These are phyloP conservation scores for Chaetoceros muelleri DNA, from an alignment of 108 stramenopile genomes.

Conservation along the genomic window DNA sequence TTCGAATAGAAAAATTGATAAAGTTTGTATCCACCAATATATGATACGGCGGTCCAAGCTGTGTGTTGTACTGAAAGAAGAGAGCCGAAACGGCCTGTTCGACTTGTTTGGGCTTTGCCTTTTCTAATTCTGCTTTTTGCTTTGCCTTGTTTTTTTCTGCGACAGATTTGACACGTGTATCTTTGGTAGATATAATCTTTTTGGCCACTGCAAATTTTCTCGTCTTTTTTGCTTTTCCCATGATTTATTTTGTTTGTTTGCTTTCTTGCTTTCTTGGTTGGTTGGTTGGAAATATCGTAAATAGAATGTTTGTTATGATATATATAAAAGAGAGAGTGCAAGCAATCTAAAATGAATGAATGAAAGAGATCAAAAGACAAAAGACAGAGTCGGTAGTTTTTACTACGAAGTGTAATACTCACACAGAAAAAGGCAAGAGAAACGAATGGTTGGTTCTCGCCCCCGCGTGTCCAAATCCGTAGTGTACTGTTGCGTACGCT, in stretches of 20 bases:
- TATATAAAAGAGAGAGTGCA: not conserved
- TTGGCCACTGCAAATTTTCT: constrained; percentile 91
- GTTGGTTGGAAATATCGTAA: no score
- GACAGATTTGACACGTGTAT: constrained; percentile 76
- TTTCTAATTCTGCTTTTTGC: constrained; percentile 28
- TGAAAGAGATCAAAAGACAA: no score
- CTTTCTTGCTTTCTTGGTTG: no score
- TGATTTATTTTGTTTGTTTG: constrained; percentile 24
- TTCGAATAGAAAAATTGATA: constrained; percentile 96
- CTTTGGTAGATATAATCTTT: constrained; percentile 84
- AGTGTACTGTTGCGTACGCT: no score
- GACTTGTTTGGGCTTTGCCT: constrained; percentile 61
- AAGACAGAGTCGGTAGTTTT: no score
- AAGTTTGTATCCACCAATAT: constrained; percentile 98
- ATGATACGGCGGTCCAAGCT: constrained; percentile 97
- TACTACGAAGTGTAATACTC: no score
- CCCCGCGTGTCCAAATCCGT: no score
- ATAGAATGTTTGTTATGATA: not conserved
- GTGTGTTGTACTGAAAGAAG: constrained; percentile 96
- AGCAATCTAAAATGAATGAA: no score
- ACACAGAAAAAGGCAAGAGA: no score
- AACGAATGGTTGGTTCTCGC: no score
- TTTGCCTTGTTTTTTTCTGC: constrained; percentile 45
- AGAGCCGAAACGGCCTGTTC: constrained; percentile 83
- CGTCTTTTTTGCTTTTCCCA: constrained; percentile 91